Conservation (phyloP, 1,139 yeast genomes). For the Kodamaea plutei region DNA sequence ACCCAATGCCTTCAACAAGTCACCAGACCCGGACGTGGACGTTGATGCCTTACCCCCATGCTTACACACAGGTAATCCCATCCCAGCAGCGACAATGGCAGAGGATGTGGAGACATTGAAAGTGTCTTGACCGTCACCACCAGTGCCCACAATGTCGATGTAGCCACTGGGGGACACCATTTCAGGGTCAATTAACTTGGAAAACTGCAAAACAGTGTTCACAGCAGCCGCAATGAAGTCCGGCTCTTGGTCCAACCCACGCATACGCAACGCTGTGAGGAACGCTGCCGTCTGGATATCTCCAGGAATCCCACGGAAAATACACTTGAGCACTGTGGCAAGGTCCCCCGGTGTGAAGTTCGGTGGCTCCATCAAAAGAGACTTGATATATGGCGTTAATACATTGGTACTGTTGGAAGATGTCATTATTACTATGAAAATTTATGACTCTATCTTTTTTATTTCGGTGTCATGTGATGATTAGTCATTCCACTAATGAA, state of each 20-base stretch:
- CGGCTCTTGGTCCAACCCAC: conserved; percentile 78
- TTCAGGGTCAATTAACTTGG: conserved; percentile 44
- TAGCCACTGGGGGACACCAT: conserved; percentile 50
- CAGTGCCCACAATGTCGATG: conserved; percentile 94
- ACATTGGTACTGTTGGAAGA: conserved; percentile 21
- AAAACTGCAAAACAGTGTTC: conserved; percentile 58
- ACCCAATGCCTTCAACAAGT: conserved; percentile 70
- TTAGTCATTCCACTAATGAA: not conserved
- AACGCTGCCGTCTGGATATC: conserved; percentile 78
- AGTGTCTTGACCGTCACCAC: conserved; percentile 97
- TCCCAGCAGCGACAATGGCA: conserved; percentile 92
- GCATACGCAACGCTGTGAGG: conserved; percentile 66
- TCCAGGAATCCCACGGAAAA: conserved; percentile 56
- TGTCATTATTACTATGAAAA: not conserved
- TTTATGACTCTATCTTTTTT: no score
- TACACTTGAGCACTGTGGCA: conserved; percentile 52
- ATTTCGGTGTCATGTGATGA: not conserved
- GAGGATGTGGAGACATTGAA: conserved; percentile 94
- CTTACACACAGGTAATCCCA: conserved; percentile 75
- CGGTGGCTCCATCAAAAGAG: conserved; percentile 56
- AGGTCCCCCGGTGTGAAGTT: conserved; percentile 59
- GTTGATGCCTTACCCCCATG: conserved; percentile 98
- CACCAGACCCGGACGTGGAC: conserved; percentile 91
- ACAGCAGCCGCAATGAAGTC: conserved; percentile 86
- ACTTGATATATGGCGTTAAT: conserved; percentile 61